Conservation (phyloP, 768 basidiomycete genomes). For the Tricholoma sp. region DNA sequence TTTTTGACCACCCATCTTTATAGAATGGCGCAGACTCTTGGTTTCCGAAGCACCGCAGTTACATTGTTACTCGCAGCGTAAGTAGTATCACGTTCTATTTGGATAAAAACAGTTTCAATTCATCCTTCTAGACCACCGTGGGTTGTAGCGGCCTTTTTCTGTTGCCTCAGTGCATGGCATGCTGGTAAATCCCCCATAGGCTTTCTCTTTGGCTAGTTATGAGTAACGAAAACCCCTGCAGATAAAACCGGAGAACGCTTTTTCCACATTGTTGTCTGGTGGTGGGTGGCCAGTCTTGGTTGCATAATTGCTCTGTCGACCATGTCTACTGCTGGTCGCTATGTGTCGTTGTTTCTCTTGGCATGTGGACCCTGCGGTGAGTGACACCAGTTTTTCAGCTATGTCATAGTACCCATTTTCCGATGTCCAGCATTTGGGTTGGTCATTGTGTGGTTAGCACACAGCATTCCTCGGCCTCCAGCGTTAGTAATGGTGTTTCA, state of each 20-base stretch:
- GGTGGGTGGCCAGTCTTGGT: slow-evolving; percentile 58
- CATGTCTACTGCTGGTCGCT: slow-evolving; percentile 44
- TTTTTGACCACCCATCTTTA: neutral
- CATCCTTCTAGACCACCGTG: slow-evolving; percentile 51
- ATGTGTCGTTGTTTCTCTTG: slow-evolving; percentile 63
- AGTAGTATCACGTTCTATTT: slow-evolving; percentile 11
- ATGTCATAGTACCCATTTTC: neutral
- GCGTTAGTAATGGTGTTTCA: slow-evolving; percentile 26
- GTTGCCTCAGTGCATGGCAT: slow-evolving; percentile 50
- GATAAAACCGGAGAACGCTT: slow-evolving; percentile 61
- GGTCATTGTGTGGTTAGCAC: slow-evolving; percentile 60
- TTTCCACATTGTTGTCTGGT: slow-evolving; percentile 52
- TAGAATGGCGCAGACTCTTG: slow-evolving; percentile 55
- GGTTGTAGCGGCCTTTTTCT: slow-evolving; percentile 47
- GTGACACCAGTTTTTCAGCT: slow-evolving; percentile 19
- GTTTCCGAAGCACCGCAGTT: slow-evolving; percentile 48
- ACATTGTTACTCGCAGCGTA: slow-evolving; percentile 60
- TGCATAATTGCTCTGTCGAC: slow-evolving; percentile 58
- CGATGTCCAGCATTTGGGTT: slow-evolving; percentile 31
- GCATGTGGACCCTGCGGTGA: slow-evolving; percentile 43
- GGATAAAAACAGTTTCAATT: neutral
- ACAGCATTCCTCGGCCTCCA: slow-evolving; percentile 55
- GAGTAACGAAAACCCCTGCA: slow-evolving; percentile 6
- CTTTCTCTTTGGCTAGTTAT: neutral
- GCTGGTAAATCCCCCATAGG: slow-evolving; percentile 38